A percentile compares a stretch with the other conserved stretches of the same genome.
Conservation (phyloP, 2,329 filamentous ascomycete species). For the Coleophoma cylindrospora region DNA sequence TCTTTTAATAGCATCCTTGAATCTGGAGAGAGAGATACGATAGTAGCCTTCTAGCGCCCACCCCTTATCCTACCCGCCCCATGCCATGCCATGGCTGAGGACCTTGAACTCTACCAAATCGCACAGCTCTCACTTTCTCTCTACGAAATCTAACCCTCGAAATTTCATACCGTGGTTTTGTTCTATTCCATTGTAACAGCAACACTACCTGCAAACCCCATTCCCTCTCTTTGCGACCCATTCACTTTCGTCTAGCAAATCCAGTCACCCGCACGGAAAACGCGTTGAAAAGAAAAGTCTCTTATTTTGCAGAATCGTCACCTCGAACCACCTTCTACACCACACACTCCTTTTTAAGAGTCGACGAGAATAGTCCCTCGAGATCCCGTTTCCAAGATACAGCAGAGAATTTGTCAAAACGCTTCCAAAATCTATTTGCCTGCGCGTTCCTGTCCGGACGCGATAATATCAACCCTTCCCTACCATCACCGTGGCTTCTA, state of each 20-base stretch:
- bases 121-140: too few relatives aligned
- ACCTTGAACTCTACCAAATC: too few relatives aligned
- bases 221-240: neutral
- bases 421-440: constrained; percentile 6
- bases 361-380: neutral
- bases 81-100: constrained; percentile 5
- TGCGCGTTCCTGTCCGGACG: constrained; percentile 21
- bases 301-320: neutral
- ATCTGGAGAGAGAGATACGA: constrained; percentile 9
- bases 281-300: too few relatives aligned
- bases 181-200: too few relatives aligned
- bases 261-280: too few relatives aligned
- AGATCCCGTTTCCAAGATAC: constrained; percentile 11
- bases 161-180: neutral
- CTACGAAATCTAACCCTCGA: too few relatives aligned
- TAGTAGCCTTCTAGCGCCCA: constrained; percentile 18
- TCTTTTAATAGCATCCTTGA: constrained; percentile 24
- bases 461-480: constrained; percentile 21
- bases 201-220: neutral
- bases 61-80: constrained; percentile 5
- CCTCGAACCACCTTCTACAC: neutral
- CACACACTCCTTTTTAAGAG: too few relatives aligned
- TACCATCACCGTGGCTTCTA: constrained; percentile 46
- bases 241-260: neutral
- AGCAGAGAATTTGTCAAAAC: constrained; percentile 9